Conservation (phyloP, 176 grass and related monocot species). For the Luzula sylvatica region DNA sequence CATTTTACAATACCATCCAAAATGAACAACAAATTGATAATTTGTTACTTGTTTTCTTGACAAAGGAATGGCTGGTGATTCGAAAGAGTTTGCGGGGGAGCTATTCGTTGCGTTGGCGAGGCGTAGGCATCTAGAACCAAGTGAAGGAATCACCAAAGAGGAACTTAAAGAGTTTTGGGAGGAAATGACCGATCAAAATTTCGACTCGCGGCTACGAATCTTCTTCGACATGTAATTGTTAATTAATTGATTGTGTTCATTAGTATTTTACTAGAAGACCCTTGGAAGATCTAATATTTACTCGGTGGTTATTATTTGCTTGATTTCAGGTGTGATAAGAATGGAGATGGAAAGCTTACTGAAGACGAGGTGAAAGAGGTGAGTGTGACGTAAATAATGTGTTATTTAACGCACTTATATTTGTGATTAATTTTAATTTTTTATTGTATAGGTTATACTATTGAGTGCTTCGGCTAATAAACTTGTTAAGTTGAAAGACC, state of each 20-base stretch:
- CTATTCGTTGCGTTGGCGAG: slow-evolving; percentile 66
- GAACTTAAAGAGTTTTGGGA: slow-evolving; percentile 93
- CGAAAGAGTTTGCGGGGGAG: slow-evolving; percentile 91
- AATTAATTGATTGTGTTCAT: not conserved
- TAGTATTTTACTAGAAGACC: not conserved
- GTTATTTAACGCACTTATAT: not conserved
- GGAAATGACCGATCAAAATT: slow-evolving; percentile 97
- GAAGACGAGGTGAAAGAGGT: slow-evolving; percentile 99
- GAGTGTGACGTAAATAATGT: not conserved
- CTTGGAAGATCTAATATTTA: not conserved
- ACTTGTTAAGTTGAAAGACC: slow-evolving; percentile 69
- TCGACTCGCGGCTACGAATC: slow-evolving; percentile 77
- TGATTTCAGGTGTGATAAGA: slow-evolving; percentile 78
- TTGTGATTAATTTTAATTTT: slow-evolving; percentile 9
- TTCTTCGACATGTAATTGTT: slow-evolving; percentile 96
- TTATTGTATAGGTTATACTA: slow-evolving; percentile 60
- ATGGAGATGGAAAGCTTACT: slow-evolving; percentile 88
- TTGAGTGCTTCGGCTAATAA: slow-evolving; percentile 85
- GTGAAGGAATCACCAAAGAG: slow-evolving; percentile 55
- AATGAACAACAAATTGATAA: not conserved
- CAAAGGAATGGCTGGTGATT: slow-evolving; percentile 82
- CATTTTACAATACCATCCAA: not conserved
- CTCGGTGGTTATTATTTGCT: not conserved
- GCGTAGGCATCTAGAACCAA: slow-evolving; percentile 43
- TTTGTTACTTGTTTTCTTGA: too few species aligned